Percentiles rank a stretch among this genome's conserved stretches.
phyloP scores from a whole-genome alignment of 2,329 filamentous ascomycete genomes.

The Cytospora piceae region DNA sequence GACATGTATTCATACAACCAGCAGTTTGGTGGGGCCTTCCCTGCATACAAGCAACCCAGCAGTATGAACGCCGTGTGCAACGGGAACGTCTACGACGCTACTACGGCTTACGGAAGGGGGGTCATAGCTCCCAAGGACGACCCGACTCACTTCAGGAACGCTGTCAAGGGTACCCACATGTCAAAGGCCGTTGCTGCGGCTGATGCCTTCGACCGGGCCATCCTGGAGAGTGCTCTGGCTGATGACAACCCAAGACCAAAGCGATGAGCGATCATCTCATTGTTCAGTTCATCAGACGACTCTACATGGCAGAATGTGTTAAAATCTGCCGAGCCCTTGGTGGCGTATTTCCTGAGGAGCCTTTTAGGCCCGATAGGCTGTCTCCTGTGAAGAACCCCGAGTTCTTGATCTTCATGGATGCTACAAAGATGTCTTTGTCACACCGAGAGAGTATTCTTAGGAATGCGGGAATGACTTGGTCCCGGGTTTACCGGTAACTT shows the following conservation, averaged over 20 bases:
- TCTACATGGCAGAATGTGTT: constrained; percentile 4
- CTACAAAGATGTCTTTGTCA: not conserved
- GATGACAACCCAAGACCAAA: constrained; percentile 22
- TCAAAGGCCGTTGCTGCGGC: constrained; percentile 30
- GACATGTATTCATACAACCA: constrained; percentile 20
- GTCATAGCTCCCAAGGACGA: constrained; percentile 31
- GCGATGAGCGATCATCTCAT: constrained; percentile 11
- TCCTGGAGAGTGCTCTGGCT: constrained; percentile 32
- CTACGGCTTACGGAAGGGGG: constrained; percentile 33
- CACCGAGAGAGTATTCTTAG: not conserved
- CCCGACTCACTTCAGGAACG: constrained; percentile 34
- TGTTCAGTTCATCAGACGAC: not conserved
- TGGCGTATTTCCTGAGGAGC: not conserved
- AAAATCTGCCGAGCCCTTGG: not conserved
- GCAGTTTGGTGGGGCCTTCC: constrained; percentile 12
- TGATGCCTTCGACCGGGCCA: constrained; percentile 32
- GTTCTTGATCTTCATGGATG: not conserved
- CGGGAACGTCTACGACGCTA: constrained; percentile 32
- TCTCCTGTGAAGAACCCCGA: not conserved
- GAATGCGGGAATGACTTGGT: not conserved
- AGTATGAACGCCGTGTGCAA: constrained; percentile 23
- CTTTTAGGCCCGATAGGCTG: not conserved
- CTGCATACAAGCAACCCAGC: constrained; percentile 21
- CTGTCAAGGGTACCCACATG: constrained; percentile 30
- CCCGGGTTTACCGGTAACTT: not conserved